Evolutionary conservation across 345 rosid genomes (phyloP).

Genomic region (Dovyalis caffra): DNA sequence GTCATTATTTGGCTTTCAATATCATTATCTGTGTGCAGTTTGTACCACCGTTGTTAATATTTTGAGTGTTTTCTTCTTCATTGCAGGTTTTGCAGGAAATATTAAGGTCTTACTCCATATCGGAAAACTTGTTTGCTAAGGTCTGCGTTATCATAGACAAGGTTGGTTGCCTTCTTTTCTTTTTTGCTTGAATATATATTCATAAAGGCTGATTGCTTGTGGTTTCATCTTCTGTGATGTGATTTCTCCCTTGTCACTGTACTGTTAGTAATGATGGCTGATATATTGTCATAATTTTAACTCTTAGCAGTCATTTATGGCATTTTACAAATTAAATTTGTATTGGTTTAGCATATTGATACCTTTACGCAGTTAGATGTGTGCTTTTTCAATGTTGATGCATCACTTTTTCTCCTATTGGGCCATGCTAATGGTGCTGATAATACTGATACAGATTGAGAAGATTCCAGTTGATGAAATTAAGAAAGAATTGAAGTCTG

Average conservation of each 20-base stretch:
- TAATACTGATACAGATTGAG: constrained; percentile 50
- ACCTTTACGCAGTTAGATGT: background rate
- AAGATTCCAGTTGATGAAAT: constrained; percentile 75
- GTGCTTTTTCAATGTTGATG: background rate
- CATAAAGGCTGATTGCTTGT: too few species aligned
- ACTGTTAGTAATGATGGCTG: constrained; percentile 9
- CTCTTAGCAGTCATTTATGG: background rate
- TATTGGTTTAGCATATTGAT: background rate
- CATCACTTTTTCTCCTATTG: background rate
- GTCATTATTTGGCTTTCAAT: background rate
- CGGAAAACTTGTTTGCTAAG: constrained; percentile 70
- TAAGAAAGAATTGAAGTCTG: constrained; percentile 62
- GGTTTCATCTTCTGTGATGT: background rate
- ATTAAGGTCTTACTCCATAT: constrained; percentile 59
- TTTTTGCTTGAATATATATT: too few species aligned
- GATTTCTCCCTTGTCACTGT: background rate
- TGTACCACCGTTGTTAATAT: background rate
- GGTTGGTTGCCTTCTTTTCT: constrained; percentile 42
- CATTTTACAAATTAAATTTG: background rate
- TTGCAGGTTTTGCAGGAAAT: constrained; percentile 86
- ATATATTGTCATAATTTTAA: constrained; percentile 5
- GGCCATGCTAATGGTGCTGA: constrained; percentile 1
- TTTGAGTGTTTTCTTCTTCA: constrained; percentile 5
- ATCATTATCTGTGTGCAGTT: background rate
- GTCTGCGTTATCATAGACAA: constrained; percentile 88